Percentiles rank a stretch among this genome's conserved stretches.
phyloP scores from a whole-genome alignment of 1,139 yeast species.

The Debaryomycetaceae sp. region DNA sequence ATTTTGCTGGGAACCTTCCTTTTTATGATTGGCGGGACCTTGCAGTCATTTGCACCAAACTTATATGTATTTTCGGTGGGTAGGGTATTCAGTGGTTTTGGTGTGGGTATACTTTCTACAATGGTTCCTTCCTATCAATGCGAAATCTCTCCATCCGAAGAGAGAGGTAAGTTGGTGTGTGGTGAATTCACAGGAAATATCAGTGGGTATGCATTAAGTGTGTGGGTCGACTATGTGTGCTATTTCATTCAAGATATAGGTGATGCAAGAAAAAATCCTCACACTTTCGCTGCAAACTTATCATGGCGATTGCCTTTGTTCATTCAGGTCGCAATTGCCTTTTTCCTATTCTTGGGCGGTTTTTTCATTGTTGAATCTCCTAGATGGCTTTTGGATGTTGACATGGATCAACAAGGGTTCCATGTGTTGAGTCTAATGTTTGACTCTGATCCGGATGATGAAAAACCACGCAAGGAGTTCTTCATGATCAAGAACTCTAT shows the following conservation, averaged over 20 bases:
- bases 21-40: slow-evolving; percentile 49
- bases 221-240: slow-evolving; percentile 55
- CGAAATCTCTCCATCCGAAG: slow-evolving; percentile 54
- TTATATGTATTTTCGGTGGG: slow-evolving; percentile 45
- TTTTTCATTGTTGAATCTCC: slow-evolving; percentile 56
- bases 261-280: slow-evolving; percentile 36
- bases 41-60: slow-evolving; percentile 46
- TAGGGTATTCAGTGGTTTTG: slow-evolving; percentile 49
- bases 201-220: slow-evolving; percentile 49
- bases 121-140: slow-evolving; percentile 56
- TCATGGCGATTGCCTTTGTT: slow-evolving; percentile 54
- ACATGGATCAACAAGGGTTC: slow-evolving; percentile 52
- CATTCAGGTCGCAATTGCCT: slow-evolving; percentile 47
- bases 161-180: slow-evolving; percentile 53
- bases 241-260: slow-evolving; percentile 44
- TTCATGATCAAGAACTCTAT: slow-evolving; percentile 81
- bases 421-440: slow-evolving; percentile 79
- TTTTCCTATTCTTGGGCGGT: slow-evolving; percentile 46
- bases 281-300: slow-evolving; percentile 39
- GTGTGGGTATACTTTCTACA: slow-evolving; percentile 52
- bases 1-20: slow-evolving; percentile 47
- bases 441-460: slow-evolving; percentile 52
- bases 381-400: slow-evolving; percentile 51
- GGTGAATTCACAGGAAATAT: slow-evolving; percentile 56
- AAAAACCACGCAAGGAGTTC: slow-evolving; percentile 50